Evolutionary conservation across 2,329 filamentous ascomycete species (phyloP), one percentile per base, ranked within the genome.

Genomic region (Colletotrichum musae): DNA sequence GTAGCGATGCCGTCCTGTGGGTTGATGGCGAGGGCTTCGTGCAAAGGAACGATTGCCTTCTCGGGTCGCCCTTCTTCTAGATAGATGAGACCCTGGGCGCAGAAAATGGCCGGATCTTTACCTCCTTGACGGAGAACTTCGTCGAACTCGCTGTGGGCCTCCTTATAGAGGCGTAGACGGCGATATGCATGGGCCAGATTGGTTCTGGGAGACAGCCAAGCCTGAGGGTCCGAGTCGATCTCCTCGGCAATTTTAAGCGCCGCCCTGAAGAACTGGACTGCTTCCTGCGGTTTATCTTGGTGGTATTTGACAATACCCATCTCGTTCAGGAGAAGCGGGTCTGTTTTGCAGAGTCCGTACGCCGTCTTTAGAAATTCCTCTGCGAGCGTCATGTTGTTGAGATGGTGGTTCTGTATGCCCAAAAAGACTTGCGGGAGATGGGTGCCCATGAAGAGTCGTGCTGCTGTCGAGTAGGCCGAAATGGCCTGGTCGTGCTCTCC

Each of bases 401-500:
- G 87, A 18, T 95, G 94, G 56, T 98, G 91, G 80, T 99, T 97
- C 79, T 99, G 97, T 96, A 99, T 99, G 6, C 97, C 96, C 28
- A 99, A 84, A 79, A 98, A 99, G 3, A 99, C 89, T 76, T 97
- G 95, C 0, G 96, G 96, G 1, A 99, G 86, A 79, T 99, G 97
- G 0, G 95, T 98, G 47, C 96, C 96, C 85, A 98, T 97, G 81
- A 99, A 99, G 0, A 99, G 84, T 47, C 96, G 89, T 2, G 95
- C 95, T 0, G 96, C 96, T 1, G 96, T 99, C 36, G 94, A 97
- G 82, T 99, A 99, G 0, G 97, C 96, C 9, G 95, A 97, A 72
- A 99, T 98, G 56, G 96, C 96, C 82, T 99, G 96, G 79, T 99
- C 96, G 79, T 98, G 95, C 80, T 99, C 96, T 60, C 96, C 96